A percentile compares a stretch with the other conserved stretches of the same genome.
phyloP scores from a whole-genome alignment of 2,329 filamentous ascomycete genomes.

The Ophiostoma sp. region DNA sequence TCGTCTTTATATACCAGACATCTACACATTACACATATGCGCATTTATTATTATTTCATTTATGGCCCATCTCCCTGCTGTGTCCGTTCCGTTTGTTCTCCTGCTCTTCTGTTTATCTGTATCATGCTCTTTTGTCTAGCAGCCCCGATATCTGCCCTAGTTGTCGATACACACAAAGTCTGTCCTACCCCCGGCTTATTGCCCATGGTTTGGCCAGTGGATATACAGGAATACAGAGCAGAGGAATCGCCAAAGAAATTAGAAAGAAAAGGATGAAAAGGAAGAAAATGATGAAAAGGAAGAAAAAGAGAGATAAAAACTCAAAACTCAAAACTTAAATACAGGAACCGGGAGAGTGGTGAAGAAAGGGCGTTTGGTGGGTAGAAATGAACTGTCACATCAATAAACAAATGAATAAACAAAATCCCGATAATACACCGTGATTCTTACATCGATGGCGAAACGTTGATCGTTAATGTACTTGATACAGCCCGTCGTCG shows the following conservation, averaged over 20 bases:
- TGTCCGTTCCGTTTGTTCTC: neutral
- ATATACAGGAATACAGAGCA: neutral
- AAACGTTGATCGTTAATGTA: neutral
- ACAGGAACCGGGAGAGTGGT: neutral
- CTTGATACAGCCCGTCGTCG: neutral
- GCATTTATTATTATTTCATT: neutral
- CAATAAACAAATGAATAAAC: neutral
- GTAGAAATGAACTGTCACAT: too few species aligned
- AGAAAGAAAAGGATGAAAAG: neutral
- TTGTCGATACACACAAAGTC: constrained; percentile 6
- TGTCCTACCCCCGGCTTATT: neutral
- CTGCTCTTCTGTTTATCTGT: neutral
- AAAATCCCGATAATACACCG: neutral
- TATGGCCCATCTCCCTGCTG: neutral
- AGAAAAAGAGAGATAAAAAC: too few species aligned
- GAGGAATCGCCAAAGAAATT: neutral
- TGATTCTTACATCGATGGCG: too few species aligned
- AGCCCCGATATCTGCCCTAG: neutral
- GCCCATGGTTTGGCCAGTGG: neutral
- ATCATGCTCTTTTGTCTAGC: neutral
- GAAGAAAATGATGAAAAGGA: neutral
- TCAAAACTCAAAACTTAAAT: too few species aligned
- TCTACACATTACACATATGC: constrained; percentile 5
- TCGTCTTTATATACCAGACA: neutral
- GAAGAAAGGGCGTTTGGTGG: neutral